Evolutionary conservation across 495 filamentous ascomycete species (phyloP).

Genomic region (Xylaria palmicola): DNA sequence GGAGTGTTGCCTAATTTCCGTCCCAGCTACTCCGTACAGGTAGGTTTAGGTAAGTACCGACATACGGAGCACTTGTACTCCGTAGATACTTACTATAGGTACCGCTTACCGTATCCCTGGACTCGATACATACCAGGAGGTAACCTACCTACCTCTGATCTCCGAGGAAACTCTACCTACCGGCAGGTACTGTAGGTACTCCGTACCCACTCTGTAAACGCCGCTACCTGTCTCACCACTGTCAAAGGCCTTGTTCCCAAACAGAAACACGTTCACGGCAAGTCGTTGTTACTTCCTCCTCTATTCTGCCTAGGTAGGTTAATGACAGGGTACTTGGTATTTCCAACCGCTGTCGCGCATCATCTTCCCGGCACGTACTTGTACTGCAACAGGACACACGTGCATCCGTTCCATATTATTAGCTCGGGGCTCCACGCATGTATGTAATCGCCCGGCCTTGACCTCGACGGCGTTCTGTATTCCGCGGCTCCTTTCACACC

Average conservation of each 20-base stretch:
- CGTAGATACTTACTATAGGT: too few species aligned
- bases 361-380: background rate
- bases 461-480: background rate
- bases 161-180: too few species aligned
- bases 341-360: background rate
- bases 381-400: background rate
- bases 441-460: background rate
- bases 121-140: too few species aligned
- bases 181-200: background rate
- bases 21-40: too few species aligned
- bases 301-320: too few species aligned
- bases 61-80: too few species aligned
- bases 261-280: background rate
- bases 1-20: too few species aligned
- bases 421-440: background rate
- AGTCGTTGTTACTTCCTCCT: too few species aligned
- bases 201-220: background rate
- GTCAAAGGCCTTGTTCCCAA: background rate
- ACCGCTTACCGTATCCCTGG: too few species aligned
- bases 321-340: background rate
- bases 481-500: background rate
- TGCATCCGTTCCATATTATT: background rate
- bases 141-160: too few species aligned
- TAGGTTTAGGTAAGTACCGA: too few species aligned
- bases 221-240: conserved; percentile 5